Percentiles rank a stretch among this genome's conserved stretches.
Evolutionary conservation across 805 yeast species (phyloP).

Genomic region (Yamadazyma philogaea): DNA sequence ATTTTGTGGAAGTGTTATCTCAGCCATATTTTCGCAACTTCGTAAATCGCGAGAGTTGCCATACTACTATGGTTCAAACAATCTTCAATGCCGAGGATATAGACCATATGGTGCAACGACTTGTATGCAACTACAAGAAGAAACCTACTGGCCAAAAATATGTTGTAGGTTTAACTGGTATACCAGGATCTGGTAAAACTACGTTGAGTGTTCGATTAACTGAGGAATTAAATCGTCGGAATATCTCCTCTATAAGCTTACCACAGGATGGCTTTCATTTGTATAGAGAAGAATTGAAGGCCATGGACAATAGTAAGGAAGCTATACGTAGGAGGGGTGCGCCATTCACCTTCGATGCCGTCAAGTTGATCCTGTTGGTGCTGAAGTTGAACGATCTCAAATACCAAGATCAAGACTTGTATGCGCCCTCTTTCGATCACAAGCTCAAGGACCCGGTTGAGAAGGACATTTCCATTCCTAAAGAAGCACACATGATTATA

Average conservation of each 20-base stretch:
- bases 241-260: slow-evolving; percentile 21
- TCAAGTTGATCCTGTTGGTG: slow-evolving; percentile 24
- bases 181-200: slow-evolving; percentile 85
- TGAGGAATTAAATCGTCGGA: slow-evolving; percentile 14
- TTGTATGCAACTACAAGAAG: background rate
- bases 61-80: background rate
- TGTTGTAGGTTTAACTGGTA: slow-evolving; percentile 62
- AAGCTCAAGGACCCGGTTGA: slow-evolving; percentile 67
- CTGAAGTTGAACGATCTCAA: slow-evolving; percentile 15
- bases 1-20: slow-evolving; percentile 3
- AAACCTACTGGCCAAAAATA: slow-evolving; percentile 31
- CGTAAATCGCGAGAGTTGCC: background rate
- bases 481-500: slow-evolving; percentile 52
- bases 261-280: slow-evolving; percentile 44
- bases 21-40: slow-evolving; percentile 2
- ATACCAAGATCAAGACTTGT: slow-evolving; percentile 31
- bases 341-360: slow-evolving; percentile 78
- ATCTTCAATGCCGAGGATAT: background rate
- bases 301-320: slow-evolving; percentile 49
- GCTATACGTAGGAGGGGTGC: slow-evolving; percentile 77
- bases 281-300: slow-evolving; percentile 27
- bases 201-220: slow-evolving; percentile 55
- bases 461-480: slow-evolving; percentile 45
- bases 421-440: slow-evolving; percentile 75
- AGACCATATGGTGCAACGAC: slow-evolving; percentile 3